Conservation (phyloP, 23 red algal genomes). For the Chondrus crispus region DNA sequence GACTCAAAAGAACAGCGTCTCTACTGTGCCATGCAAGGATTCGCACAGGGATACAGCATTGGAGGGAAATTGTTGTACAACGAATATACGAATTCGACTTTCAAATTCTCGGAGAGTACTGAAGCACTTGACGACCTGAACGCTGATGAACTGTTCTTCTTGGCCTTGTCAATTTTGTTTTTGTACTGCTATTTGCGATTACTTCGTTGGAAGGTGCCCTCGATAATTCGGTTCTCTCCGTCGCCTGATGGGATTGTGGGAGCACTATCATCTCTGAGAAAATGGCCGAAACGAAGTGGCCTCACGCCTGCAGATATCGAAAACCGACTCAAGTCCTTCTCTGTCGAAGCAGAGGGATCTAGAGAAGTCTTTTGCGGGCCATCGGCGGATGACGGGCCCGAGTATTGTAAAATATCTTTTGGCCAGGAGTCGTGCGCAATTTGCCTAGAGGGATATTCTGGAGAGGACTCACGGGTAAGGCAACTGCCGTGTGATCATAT, state of each 20-base stretch:
- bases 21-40: too few relatives aligned
- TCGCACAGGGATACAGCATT: too few relatives aligned
- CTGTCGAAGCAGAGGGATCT: background rate
- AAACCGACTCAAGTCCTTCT: background rate
- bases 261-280: too few relatives aligned
- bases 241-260: too few relatives aligned
- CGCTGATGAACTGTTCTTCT: background rate
- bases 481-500: conserved; percentile 40
- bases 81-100: too few relatives aligned
- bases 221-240: too few relatives aligned
- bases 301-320: conserved; percentile 8
- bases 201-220: background rate
- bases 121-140: too few relatives aligned
- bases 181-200: conserved; percentile 36
- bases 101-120: too few relatives aligned
- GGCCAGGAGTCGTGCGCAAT: conserved; percentile 23
- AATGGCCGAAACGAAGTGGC: conserved; percentile 33
- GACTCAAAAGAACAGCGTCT: too few relatives aligned
- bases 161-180: background rate
- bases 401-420: conserved; percentile 17
- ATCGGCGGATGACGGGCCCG: too few relatives aligned
- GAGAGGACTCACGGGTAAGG: background rate
- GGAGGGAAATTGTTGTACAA: too few relatives aligned
- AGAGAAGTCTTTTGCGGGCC: too few relatives aligned
- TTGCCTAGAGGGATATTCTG: conserved; percentile 5